Conservation (phyloP, 2,329 filamentous ascomycete species). For the Epichloe typhina region DNA sequence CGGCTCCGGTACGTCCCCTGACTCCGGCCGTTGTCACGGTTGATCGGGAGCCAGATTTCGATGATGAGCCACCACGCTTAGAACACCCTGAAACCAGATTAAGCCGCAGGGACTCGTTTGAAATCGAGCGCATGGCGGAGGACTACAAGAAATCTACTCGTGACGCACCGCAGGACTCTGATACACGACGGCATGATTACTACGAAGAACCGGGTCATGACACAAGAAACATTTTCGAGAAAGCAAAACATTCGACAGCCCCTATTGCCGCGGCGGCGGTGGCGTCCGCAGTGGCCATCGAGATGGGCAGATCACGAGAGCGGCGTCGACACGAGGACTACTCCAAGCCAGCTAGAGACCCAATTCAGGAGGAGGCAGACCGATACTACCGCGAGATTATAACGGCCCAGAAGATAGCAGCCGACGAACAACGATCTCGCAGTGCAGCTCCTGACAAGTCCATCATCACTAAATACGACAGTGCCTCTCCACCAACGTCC, state of each 20-base stretch:
- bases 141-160: slow-evolving; percentile 15
- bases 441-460: slow-evolving; percentile 38
- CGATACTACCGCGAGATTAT: slow-evolving; percentile 42
- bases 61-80: slow-evolving; percentile 19
- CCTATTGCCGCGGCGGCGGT: slow-evolving; percentile 34
- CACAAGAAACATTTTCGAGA: slow-evolving; percentile 30
- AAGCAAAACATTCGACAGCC: slow-evolving; percentile 33
- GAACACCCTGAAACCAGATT: slow-evolving; percentile 22
- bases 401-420: slow-evolving; percentile 38
- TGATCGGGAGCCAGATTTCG: slow-evolving; percentile 39
- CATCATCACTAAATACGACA: slow-evolving; percentile 41
- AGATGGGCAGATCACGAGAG: slow-evolving; percentile 24
- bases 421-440: slow-evolving; percentile 40
- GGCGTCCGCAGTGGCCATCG: slow-evolving; percentile 32
- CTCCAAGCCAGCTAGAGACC: slow-evolving; percentile 21
- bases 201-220: slow-evolving; percentile 28
- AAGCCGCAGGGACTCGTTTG: slow-evolving; percentile 37
- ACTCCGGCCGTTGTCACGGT: slow-evolving; percentile 40
- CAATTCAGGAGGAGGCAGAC: slow-evolving; percentile 44
- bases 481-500: slow-evolving; percentile 20
- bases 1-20: slow-evolving; percentile 22
- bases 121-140: slow-evolving; percentile 25
- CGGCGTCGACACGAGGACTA: slow-evolving; percentile 19
- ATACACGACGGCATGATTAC: slow-evolving; percentile 14
- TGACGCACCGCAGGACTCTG: slow-evolving; percentile 8